A percentile compares a stretch with the other conserved stretches of the same genome.
Conservation (phyloP, 441 rosid genomes). For the Lepidium campestre region DNA sequence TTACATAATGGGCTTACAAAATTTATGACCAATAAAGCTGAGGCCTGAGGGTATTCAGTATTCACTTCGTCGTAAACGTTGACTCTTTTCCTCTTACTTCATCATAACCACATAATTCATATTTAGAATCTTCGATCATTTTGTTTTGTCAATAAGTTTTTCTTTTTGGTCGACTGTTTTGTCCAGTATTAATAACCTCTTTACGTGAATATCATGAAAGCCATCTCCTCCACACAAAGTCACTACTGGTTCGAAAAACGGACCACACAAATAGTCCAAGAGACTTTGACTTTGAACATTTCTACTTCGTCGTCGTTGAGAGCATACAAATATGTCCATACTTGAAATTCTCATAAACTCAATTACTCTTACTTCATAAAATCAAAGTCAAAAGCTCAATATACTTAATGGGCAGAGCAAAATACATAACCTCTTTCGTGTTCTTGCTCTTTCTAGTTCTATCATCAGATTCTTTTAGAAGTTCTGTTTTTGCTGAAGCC, state of each 20-base stretch:
- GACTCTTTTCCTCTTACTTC: too few relatives aligned
- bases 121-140: not conserved
- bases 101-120: not conserved
- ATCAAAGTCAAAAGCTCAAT: conserved; percentile 8
- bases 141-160: not conserved
- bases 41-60: not conserved
- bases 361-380: not conserved
- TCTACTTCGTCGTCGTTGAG: not conserved
- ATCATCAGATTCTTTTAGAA: not conserved
- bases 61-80: too few relatives aligned
- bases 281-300: conserved; percentile 25
- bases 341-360: not conserved
- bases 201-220: not conserved
- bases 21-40: not conserved
- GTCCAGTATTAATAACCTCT: not conserved
- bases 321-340: conserved; percentile 3
- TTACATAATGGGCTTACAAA: not conserved
- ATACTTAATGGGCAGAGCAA: not conserved
- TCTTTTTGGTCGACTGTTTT: not conserved
- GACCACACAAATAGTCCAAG: conserved; percentile 10
- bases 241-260: not conserved
- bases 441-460: not conserved
- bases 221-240: conserved; percentile 13
- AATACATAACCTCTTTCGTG: not conserved
- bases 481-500: not conserved